Evolutionary conservation across 164 flowering plant species (phyloP).

Genomic region (Buxus sempervirens): DNA sequence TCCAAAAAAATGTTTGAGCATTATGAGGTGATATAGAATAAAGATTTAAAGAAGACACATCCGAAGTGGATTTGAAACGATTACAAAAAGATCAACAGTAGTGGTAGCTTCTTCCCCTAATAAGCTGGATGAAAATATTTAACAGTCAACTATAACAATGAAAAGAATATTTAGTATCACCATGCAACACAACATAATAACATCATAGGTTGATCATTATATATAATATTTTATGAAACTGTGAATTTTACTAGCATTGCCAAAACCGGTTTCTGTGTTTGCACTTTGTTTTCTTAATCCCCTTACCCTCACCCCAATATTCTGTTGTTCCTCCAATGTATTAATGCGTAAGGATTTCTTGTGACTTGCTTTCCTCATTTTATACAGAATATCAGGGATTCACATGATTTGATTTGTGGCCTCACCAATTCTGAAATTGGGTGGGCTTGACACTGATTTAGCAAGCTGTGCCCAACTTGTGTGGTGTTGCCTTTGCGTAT

Average conservation of each 20-base stretch:
- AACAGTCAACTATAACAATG: neutral
- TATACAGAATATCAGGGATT: neutral
- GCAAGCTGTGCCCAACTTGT: neutral
- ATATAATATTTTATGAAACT: neutral
- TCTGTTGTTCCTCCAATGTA: neutral
- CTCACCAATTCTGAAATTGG: neutral
- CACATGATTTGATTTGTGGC: neutral
- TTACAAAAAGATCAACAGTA: no score
- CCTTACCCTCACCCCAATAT: neutral
- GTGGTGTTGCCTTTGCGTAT: neutral
- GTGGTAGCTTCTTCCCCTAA: neutral
- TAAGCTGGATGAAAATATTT: neutral
- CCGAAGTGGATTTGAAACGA: no score
- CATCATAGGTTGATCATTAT: neutral
- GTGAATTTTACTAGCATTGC: neutral
- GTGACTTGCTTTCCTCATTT: neutral
- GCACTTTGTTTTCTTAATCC: neutral
- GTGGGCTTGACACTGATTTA: neutral
- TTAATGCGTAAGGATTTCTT: neutral
- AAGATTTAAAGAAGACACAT: no score
- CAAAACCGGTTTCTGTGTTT: neutral
- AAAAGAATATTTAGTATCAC: neutral
- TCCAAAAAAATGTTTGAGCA: neutral
- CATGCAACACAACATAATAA: neutral
- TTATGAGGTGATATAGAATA: neutral